Percentiles rank a stretch among this genome's conserved stretches.
Conservation (phyloP, 2,329 filamentous ascomycete species). For the Ophiostoma sp. region DNA sequence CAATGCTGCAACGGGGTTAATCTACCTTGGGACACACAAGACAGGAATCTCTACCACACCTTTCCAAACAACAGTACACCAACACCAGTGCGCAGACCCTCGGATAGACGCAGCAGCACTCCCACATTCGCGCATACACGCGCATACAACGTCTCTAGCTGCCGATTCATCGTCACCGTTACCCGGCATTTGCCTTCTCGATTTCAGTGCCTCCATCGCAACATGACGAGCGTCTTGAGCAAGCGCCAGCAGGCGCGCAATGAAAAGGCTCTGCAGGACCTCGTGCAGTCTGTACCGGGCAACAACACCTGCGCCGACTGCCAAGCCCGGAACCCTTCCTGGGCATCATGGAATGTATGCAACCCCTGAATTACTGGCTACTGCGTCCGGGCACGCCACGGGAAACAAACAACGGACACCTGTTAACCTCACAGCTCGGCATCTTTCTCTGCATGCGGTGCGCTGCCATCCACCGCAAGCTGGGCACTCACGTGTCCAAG, state of each 20-base stretch:
- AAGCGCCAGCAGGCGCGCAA: slow-evolving; percentile 98
- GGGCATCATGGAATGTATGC: slow-evolving; percentile 88
- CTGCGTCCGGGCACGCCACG: no score
- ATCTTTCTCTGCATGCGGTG: slow-evolving; percentile 98
- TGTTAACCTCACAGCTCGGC: slow-evolving; percentile 58
- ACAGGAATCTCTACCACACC: background rate
- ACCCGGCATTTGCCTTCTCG: background rate
- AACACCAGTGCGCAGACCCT: background rate
- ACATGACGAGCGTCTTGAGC: slow-evolving; percentile 64
- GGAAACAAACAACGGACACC: background rate
- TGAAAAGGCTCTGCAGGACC: slow-evolving; percentile 82
- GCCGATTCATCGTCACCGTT: background rate
- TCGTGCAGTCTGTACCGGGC: slow-evolving; percentile 75
- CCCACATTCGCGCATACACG: background rate
- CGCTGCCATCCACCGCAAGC: slow-evolving; percentile 87
- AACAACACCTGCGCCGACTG: slow-evolving; percentile 96
- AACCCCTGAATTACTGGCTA: background rate
- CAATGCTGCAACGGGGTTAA: slow-evolving; percentile 2
- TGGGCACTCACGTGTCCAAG: slow-evolving; percentile 96
- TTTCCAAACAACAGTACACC: background rate
- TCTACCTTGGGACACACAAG: background rate
- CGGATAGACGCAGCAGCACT: background rate
- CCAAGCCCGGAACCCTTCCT: slow-evolving; percentile 83
- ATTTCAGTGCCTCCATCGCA: background rate
- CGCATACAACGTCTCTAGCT: background rate